Percentiles rank a stretch among this genome's conserved stretches.
Evolutionary conservation across 768 basidiomycete genomes (phyloP).

Genomic region (Pulveroboletus sp.): DNA sequence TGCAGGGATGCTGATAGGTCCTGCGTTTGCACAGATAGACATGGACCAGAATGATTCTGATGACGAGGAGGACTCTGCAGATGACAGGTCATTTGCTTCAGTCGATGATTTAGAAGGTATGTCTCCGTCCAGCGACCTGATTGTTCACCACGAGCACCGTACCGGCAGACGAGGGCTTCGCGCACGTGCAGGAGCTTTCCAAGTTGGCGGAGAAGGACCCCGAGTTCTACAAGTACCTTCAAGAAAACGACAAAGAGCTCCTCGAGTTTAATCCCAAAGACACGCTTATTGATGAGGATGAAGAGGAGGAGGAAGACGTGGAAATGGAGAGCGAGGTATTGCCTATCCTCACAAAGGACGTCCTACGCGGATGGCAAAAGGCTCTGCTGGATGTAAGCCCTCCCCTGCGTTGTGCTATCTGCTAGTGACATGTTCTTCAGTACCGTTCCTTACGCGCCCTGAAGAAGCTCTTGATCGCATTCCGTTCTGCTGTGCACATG

Average conservation of each 20-base stretch:
- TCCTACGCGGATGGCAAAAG: conserved; percentile 83
- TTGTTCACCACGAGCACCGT: background rate
- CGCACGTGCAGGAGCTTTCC: conserved; percentile 77
- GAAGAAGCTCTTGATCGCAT: conserved; percentile 80
- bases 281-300: conserved; percentile 46
- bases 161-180: conserved; percentile 57
- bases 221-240: conserved; percentile 97
- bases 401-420: background rate
- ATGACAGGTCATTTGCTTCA: conserved; percentile 69
- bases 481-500: conserved; percentile 86
- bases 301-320: conserved; percentile 38
- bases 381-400: conserved; percentile 69
- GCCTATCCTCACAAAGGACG: conserved; percentile 62
- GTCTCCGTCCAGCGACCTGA: background rate
- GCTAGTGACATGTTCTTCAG: conserved; percentile 36
- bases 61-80: conserved; percentile 40
- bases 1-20: conserved; percentile 4
- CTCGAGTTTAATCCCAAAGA: conserved; percentile 64
- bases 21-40: conserved; percentile 16
- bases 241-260: conserved; percentile 92
- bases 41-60: conserved; percentile 26
- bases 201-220: conserved; percentile 94
- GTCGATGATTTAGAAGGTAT: conserved; percentile 73
- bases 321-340: conserved; percentile 40
- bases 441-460: conserved; percentile 81